Conservation (phyloP, 2,329 filamentous ascomycete genomes). For the Sarocladium kiliense region DNA sequence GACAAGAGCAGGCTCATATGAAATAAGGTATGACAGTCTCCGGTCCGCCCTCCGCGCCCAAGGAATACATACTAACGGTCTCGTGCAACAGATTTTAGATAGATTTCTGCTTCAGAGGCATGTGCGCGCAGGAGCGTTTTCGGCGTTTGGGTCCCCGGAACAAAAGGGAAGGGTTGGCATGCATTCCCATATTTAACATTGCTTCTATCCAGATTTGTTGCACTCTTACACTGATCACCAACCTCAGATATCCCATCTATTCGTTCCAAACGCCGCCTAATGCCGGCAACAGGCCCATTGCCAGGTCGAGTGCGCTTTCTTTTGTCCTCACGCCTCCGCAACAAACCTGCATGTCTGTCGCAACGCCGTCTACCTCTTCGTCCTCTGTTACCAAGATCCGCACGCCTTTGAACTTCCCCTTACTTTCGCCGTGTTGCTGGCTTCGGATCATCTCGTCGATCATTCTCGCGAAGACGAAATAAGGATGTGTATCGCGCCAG, state of each 20-base stretch:
- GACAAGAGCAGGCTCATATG: constrained; percentile 95
- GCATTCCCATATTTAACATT: background rate
- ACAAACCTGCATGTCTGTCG: background rate
- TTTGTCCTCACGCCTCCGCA: background rate
- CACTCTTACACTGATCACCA: background rate
- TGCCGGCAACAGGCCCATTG: background rate
- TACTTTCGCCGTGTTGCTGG: constrained; percentile 21
- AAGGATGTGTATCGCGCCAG: constrained; percentile 24
- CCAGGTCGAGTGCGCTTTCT: background rate
- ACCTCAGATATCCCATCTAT: background rate
- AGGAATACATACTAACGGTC: background rate
- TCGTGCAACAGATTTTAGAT: background rate
- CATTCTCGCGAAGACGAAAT: constrained; percentile 23
- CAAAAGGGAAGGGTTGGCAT: background rate
- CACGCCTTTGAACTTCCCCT: constrained; percentile 18
- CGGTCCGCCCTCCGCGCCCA: background rate
- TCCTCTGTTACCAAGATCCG: constrained; percentile 22
- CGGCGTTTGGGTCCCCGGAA: background rate
- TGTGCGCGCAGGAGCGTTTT: background rate
- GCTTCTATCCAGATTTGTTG: background rate
- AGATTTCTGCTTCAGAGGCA: background rate
- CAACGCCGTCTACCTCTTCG: constrained; percentile 16
- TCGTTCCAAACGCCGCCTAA: background rate
- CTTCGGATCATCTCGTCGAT: constrained; percentile 22
- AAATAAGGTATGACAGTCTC: constrained; percentile 64